A percentile compares a stretch with the other conserved stretches of the same genome.
These are phyloP conservation scores for Trichophyton simii DNA, from an alignment of 2,329 filamentous ascomycete genomes.

Conservation along the genomic window DNA sequence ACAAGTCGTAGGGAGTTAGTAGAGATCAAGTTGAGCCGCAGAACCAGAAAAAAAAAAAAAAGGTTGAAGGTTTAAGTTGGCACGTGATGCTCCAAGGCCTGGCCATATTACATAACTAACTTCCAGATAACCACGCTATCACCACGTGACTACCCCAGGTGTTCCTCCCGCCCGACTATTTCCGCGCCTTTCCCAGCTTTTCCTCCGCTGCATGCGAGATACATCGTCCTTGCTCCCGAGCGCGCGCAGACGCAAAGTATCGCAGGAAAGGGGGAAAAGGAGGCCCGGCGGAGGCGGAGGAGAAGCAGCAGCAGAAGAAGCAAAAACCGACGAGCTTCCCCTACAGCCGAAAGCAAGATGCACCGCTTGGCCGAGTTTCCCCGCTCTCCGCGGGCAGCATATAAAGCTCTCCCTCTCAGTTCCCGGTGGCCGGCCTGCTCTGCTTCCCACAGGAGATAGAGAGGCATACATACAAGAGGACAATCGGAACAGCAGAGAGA, in stretches of 20 bases:
- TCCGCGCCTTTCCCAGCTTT: background rate
- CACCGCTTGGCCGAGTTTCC: background rate
- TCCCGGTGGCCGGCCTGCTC: background rate
- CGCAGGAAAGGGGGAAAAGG: background rate
- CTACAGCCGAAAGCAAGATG: background rate
- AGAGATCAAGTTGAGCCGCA: too few species aligned
- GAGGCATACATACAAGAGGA: background rate
- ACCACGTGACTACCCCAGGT: background rate
- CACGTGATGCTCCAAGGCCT: too few species aligned
- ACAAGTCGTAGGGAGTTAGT: too few species aligned
- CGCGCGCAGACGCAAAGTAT: background rate
- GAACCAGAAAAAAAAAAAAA: too few species aligned
- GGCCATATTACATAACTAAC: too few species aligned
- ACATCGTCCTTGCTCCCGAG: background rate
- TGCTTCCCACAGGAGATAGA: background rate
- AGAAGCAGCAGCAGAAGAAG: background rate
- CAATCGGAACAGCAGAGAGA: background rate
- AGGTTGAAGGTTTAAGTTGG: too few species aligned
- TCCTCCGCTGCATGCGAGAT: background rate
- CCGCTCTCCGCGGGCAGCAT: background rate
- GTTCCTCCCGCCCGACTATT: background rate
- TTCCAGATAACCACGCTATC: background rate
- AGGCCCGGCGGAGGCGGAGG: background rate
- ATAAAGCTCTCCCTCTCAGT: background rate
- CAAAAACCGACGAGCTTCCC: background rate